These are phyloP conservation scores for Calonectria honghensis DNA, from an alignment of 2,329 filamentous ascomycete genomes.

Conservation along the genomic window DNA sequence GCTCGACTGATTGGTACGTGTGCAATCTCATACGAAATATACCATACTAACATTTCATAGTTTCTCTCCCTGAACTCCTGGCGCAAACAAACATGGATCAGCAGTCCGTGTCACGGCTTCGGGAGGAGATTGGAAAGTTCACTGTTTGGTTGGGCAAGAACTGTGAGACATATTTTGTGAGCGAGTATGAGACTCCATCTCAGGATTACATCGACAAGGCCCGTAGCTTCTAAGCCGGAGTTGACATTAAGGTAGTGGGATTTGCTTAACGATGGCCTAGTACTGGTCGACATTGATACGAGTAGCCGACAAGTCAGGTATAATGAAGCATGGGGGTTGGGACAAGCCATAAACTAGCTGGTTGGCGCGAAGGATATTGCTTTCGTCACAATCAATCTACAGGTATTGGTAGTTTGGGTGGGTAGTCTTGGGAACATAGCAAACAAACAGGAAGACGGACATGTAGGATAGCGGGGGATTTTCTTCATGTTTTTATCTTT, in stretches of 20 bases:
- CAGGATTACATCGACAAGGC: conserved; percentile 84
- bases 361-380: neutral
- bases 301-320: neutral
- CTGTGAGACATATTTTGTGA: conserved; percentile 84
- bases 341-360: neutral
- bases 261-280: neutral
- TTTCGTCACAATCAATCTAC: neutral
- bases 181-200: conserved; percentile 83
- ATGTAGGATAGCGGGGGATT: conserved; percentile 49
- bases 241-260: neutral
- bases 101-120: conserved; percentile 89
- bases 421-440: conserved; percentile 3
- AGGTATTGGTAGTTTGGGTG: conserved; percentile 1
- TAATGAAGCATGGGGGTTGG: neutral
- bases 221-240: conserved; percentile 62
- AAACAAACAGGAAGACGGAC: conserved; percentile 30
- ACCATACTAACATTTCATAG: conserved; percentile 66
- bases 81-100: conserved; percentile 99
- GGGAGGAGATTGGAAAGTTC: conserved; percentile 92
- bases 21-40: neutral
- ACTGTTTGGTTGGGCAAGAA: conserved; percentile 89
- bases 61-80: conserved; percentile 92
- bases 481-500: conserved; percentile 41
- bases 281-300: neutral
- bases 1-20: conserved; percentile 88